Evolutionary conservation across 148 eudicot species (phyloP).

Genomic region (Chenopodium quinoa): DNA sequence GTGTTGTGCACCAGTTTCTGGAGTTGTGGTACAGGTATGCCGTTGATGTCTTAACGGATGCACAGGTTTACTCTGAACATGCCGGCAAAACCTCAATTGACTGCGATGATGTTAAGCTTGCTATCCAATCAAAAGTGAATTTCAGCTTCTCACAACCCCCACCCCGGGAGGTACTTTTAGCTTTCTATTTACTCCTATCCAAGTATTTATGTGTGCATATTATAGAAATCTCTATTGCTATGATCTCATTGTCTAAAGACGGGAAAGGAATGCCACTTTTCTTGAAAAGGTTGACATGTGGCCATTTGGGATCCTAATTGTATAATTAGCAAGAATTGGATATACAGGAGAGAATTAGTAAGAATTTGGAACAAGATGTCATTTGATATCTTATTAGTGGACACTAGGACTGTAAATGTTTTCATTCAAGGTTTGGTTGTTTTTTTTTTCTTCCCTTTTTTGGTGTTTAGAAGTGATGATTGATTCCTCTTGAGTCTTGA

Average conservation of each 20-base stretch:
- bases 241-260: background rate
- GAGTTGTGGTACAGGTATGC: conserved; percentile 88
- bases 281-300: background rate
- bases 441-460: too few species aligned
- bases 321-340: too few species aligned
- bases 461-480: conserved; percentile 4
- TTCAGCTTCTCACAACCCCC: conserved; percentile 99
- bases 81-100: conserved; percentile 77
- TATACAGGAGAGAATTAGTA: too few species aligned
- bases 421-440: background rate
- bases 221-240: background rate
- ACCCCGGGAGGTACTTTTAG: conserved; percentile 71
- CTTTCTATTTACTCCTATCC: background rate
- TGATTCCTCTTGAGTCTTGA: background rate
- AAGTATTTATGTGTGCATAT: background rate
- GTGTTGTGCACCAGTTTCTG: conserved; percentile 80
- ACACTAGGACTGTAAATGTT: background rate
- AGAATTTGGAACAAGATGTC: background rate
- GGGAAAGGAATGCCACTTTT: background rate
- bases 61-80: conserved; percentile 95
- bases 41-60: conserved; percentile 83
- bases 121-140: conserved; percentile 82
- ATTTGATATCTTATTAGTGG: background rate
- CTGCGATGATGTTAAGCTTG: conserved; percentile 82
- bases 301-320: background rate